Conservation (phyloP, 2,329 filamentous ascomycete species). For the Plectosphaerella sp. region DNA sequence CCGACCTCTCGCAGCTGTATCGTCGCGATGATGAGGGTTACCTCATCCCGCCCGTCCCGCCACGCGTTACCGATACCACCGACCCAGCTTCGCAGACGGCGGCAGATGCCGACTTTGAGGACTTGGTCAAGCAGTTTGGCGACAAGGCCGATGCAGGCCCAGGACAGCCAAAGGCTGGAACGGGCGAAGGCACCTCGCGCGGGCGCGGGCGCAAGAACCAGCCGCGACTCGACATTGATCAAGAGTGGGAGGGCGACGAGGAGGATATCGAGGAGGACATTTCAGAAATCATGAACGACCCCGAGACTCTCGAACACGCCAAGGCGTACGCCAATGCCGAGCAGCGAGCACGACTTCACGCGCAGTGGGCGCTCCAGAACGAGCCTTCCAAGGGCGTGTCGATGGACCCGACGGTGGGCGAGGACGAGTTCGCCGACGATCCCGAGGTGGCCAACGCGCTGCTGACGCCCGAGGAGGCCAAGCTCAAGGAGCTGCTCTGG, state of each 20-base stretch:
- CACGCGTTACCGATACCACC: too few species aligned
- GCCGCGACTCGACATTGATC: constrained; percentile 47
- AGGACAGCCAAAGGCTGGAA: too few species aligned
- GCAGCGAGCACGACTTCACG: constrained; percentile 49
- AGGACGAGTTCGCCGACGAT: constrained; percentile 84
- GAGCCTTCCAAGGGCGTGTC: constrained; percentile 44
- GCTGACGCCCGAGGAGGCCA: constrained; percentile 67
- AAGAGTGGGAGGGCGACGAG: constrained; percentile 61
- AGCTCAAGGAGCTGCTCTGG: constrained; percentile 89
- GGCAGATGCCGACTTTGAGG: constrained; percentile 7
- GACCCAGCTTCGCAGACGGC: constrained; percentile 8
- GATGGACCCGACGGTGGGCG: constrained; percentile 63
- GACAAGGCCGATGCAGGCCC: constrained; percentile 3
- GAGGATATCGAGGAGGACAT: constrained; percentile 67
- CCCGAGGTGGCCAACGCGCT: constrained; percentile 80
- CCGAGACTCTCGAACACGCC: constrained; percentile 50
- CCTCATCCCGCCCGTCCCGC: constrained; percentile 11
- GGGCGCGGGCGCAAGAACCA: not conserved
- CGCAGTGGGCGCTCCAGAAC: constrained; percentile 44
- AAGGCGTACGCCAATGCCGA: constrained; percentile 55
- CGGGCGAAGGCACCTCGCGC: not conserved
- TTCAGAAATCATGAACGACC: constrained; percentile 62
- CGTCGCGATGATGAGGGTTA: constrained; percentile 13
- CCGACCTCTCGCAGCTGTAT: constrained; percentile 7
- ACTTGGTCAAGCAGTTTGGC: constrained; percentile 9